Base-by-base conservation (phyloP, 2,329 filamentous ascomycete genomes). In the Immersiporthe knoxdaviesiana region DNA sequence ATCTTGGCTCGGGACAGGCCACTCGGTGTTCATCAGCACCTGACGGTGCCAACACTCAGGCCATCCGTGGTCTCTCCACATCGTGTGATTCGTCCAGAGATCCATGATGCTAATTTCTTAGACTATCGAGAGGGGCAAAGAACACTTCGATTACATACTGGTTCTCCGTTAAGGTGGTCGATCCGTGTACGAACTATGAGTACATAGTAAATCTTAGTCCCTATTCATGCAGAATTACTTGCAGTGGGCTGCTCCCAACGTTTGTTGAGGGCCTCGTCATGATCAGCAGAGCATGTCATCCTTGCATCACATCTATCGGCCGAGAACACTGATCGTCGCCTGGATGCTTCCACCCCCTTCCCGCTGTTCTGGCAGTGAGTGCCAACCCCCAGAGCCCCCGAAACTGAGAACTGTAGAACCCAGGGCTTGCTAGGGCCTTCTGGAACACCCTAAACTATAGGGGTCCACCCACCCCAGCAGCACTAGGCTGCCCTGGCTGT, bases 391-490 rank as follows among this genome's bases (percentile, higher is more conserved):
- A 35, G 8, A 35, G 8, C 27, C 52, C 50, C 50, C n/a, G 12
- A 54, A 27, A 12, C 24, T 24, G 50, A 58, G 27, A 18, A 59
- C 18, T n/a, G n/a, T n/a, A n/a, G n/a, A 18, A 3, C 16, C 61
- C 44, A 50, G 61, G 61, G 44, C 30, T n/a, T n/a, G n/a, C n/a
- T n/a, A n/a, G n/a, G n/a, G n/a, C n/a, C n/a, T 47, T 63, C 61
- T 63, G 61, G 61, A 63, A 50, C 61, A 18, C 27, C 61, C 41
- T n/a, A 63, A 52, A n/a, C 41, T 4, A 32, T 30, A 47, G 41
- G 61, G 61, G 39, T 47, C 61, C 41, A 32, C 27, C 30, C 44
- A 32, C 61, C 27, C 41, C 27, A 50, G 24, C 44, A 52, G 41
- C 30, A 12, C 44, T 63, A 16, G 41, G 44, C 27, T 35, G 27